Percentiles rank a stretch among this genome's conserved stretches.
phyloP scores from a whole-genome alignment of 2,329 filamentous ascomycete species.

The Diaporthe sp. region DNA sequence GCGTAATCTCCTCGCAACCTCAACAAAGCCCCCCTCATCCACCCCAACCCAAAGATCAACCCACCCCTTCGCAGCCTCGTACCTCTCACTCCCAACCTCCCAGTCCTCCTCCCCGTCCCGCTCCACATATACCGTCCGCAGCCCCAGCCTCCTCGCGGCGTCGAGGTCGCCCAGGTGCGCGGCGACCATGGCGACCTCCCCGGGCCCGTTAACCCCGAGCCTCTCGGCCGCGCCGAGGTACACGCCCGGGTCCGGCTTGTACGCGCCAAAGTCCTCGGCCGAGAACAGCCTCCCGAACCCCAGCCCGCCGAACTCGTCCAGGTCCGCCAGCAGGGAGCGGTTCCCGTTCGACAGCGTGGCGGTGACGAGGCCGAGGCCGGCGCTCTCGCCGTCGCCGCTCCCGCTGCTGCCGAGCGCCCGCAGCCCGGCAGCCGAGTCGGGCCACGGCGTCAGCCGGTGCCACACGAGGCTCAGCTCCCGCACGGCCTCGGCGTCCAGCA shows the following conservation, averaged over 20 bases:
- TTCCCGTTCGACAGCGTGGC: constrained; percentile 84
- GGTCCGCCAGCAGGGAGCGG: constrained; percentile 73
- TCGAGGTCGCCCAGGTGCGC: constrained; percentile 79
- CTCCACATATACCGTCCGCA: constrained; percentile 82
- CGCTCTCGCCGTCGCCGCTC: neutral
- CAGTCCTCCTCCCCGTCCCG: constrained; percentile 75
- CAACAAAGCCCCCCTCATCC: constrained; percentile 64
- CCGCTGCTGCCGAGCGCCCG: constrained; percentile 59
- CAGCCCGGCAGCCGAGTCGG: constrained; percentile 72
- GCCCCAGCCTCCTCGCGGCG: constrained; percentile 73
- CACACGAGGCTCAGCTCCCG: constrained; percentile 75
- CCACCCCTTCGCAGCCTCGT: constrained; percentile 68
- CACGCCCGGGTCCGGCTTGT: constrained; percentile 78
- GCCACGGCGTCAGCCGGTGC: constrained; percentile 81
- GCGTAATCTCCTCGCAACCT: constrained; percentile 61
- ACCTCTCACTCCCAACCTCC: constrained; percentile 62
- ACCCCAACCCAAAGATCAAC: constrained; percentile 74
- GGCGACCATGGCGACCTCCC: constrained; percentile 82
- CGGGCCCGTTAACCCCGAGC: constrained; percentile 65
- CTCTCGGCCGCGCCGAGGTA: constrained; percentile 77
- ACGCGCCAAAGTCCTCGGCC: constrained; percentile 78
- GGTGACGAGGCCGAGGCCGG: constrained; percentile 61
- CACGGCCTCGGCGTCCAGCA: constrained; percentile 75
- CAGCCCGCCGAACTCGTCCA: constrained; percentile 70
- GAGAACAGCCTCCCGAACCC: constrained; percentile 75